Evolutionary conservation across 1,139 yeast species (phyloP), one percentile per base, ranked within the genome.

Genomic region (Magnusiomyces suaveolens): DNA sequence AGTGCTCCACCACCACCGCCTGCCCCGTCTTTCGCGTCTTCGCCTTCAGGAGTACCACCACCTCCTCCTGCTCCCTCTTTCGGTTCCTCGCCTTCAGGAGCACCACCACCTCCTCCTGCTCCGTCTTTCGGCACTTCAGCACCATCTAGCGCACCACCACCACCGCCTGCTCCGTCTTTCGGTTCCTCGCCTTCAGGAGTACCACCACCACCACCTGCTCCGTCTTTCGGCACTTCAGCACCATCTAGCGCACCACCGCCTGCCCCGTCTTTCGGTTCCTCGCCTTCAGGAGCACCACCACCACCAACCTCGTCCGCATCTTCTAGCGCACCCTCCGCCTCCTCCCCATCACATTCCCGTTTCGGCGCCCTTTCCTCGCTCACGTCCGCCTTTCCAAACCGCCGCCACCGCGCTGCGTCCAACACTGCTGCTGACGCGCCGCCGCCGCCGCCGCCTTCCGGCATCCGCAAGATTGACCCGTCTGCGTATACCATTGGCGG

Each of bases 201-300:
- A 1, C 52, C 64, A 1, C 53, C 62, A 20, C 59, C 64, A n/a
- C 57, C 66, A 1, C 59, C 62, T n/a, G 60, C 68, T 8, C 54
- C 66, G 10, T 55, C 67, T 6, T 32, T 51, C 2, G 53, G 54
- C n/a, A 54, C 56, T 20, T 47, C 57, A 21, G 60, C 66, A 14
- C 60, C 73, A 2, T 58, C 70, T 8, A 62, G 73, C 23, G 68
- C 72, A n/a, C 64, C 68, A 12, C 59, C 69, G 25, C 46, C 61
- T 1, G 57, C 60, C 21, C 54, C 63, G 0, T 58, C 65, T 20
- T 64, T 1, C 64, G 66, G n/a, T 59, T 62, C 8, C 52, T 66
- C 14, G 43, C 58, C n/a, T 12, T 25, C 3, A 55, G 56, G 66
- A 3, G 59, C 65, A 25, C 61, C 65, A 26, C 55, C 60, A 16